Evolutionary conservation across 768 basidiomycete species (phyloP).

Genomic region (Lactarius vividus): DNA sequence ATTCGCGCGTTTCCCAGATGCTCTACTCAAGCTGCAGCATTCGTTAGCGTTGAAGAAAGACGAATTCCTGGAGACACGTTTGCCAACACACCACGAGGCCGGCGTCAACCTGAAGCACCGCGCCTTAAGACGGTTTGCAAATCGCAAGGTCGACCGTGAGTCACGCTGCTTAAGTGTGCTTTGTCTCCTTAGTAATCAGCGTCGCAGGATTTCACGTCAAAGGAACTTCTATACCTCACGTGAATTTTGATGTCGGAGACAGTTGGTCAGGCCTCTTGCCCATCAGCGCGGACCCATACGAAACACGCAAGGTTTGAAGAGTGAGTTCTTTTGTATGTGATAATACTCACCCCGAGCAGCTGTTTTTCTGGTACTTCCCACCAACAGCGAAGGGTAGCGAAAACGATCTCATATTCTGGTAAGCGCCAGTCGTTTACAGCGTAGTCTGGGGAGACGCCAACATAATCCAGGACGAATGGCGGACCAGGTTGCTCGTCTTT

Average conservation of each 20-base stretch:
- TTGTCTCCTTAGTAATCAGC: neutral
- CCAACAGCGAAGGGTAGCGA: constrained; percentile 19
- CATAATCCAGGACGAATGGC: constrained; percentile 24
- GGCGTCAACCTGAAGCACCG: neutral
- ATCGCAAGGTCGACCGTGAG: constrained; percentile 13
- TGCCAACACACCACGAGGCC: neutral
- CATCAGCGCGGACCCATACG: constrained; percentile 19
- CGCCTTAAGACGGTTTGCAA: constrained; percentile 2
- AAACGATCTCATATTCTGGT: constrained; percentile 29
- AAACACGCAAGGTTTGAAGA: constrained; percentile 25
- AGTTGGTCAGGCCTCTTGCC: constrained; percentile 28
- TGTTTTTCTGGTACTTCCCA: constrained; percentile 29
- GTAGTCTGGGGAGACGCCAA: neutral
- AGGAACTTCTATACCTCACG: constrained; percentile 19
- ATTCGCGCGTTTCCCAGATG: neutral
- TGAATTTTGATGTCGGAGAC: constrained; percentile 26
- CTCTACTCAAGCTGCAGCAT: neutral
- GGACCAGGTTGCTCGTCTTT: constrained; percentile 28
- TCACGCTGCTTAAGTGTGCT: neutral
- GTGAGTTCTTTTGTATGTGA: neutral
- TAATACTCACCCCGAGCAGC: constrained; percentile 1
- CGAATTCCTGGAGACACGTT: neutral
- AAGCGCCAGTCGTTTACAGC: neutral
- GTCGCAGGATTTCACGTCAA: constrained; percentile 20
- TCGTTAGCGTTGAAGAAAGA: neutral